Percentiles rank a stretch among this genome's conserved stretches.
Conservation (phyloP, 495 filamentous ascomycete genomes). For the Opeltia flavorubescens region DNA sequence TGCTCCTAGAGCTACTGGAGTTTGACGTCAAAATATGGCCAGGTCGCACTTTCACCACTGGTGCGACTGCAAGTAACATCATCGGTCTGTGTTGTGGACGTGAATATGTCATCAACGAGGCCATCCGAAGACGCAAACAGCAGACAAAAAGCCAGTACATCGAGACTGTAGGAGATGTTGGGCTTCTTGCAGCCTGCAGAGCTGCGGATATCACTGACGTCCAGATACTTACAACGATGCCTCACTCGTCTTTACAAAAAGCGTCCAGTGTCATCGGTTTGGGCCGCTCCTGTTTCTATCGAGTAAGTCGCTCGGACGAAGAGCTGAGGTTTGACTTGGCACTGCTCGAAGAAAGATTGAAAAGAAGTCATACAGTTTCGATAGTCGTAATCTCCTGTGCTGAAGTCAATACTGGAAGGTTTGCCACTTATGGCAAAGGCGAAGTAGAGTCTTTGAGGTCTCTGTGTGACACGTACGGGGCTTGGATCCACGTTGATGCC, state of each 20-base stretch:
- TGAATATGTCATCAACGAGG: conserved; percentile 44
- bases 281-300: conserved; percentile 52
- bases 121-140: conserved; percentile 6
- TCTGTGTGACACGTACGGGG: conserved; percentile 58
- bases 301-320: conserved; percentile 34
- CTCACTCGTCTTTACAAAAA: conserved; percentile 72
- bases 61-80: conserved; percentile 76
- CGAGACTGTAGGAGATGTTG: conserved; percentile 45
- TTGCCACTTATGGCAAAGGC: conserved; percentile 44
- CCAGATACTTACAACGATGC: conserved; percentile 64
- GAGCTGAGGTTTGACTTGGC: conserved; percentile 56
- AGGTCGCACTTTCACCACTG: conserved; percentile 67
- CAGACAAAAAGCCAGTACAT: conserved; percentile 15
- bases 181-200: conserved; percentile 51
- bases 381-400: conserved; percentile 71
- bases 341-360: conserved; percentile 38
- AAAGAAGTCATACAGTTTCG: conserved; percentile 36
- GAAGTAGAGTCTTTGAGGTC: conserved; percentile 51
- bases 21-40: conserved; percentile 38
- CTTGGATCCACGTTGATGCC: conserved; percentile 87
- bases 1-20: conserved; percentile 53
- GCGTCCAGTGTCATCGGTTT: conserved; percentile 71
- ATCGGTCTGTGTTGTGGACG: conserved; percentile 66
- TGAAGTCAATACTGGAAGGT: conserved; percentile 84
- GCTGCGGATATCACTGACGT: conserved; percentile 49